Conservation (phyloP, 1,139 yeast species). For the Pichia sp. region DNA sequence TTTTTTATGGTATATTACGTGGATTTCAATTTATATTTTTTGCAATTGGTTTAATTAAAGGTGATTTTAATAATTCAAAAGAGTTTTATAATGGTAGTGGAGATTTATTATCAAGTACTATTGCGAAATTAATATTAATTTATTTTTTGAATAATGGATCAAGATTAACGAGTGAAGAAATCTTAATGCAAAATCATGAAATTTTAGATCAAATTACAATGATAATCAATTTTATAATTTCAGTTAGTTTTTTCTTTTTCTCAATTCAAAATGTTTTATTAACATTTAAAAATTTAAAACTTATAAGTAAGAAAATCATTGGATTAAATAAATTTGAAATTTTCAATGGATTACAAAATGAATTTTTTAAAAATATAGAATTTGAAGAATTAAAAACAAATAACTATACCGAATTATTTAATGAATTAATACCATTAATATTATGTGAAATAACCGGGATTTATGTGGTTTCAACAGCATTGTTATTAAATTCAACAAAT, state of each 20-base stretch:
- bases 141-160: background rate
- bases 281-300: slow-evolving; percentile 37
- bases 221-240: slow-evolving; percentile 57
- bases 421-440: slow-evolving; percentile 26
- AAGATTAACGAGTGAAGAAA: slow-evolving; percentile 22
- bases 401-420: no score
- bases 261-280: slow-evolving; percentile 58
- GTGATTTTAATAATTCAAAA: slow-evolving; percentile 23
- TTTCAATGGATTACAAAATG: background rate
- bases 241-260: slow-evolving; percentile 61
- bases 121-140: slow-evolving; percentile 42
- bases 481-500: slow-evolving; percentile 62
- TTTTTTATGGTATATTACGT: slow-evolving; percentile 33
- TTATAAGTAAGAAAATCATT: slow-evolving; percentile 24
- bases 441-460: slow-evolving; percentile 66
- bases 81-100: slow-evolving; percentile 27
- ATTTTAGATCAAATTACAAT: slow-evolving; percentile 50
- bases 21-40: slow-evolving; percentile 3
- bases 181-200: slow-evolving; percentile 31
- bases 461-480: slow-evolving; percentile 74
- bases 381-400: no score
- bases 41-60: slow-evolving; percentile 2
- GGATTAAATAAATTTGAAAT: slow-evolving; percentile 10
- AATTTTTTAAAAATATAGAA: no score
- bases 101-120: slow-evolving; percentile 63